These are phyloP conservation scores for Aspergillus udagawae DNA, from an alignment of 2,329 filamentous ascomycete species.

Conservation along the genomic window DNA sequence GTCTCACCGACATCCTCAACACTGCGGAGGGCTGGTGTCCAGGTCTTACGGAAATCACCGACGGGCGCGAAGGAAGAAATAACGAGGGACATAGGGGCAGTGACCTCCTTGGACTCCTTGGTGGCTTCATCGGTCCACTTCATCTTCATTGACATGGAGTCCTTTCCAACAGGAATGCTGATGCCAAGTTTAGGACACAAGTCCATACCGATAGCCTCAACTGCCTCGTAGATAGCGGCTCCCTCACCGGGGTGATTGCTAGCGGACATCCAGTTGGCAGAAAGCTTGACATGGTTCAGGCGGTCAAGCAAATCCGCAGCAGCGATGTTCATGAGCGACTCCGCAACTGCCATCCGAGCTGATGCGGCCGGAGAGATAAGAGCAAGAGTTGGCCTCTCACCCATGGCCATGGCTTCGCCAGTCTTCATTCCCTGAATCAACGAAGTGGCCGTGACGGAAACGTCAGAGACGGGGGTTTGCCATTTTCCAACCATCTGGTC, in stretches of 20 bases:
- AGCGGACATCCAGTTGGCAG: conserved; percentile 99
- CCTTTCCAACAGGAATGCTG: conserved; percentile 93
- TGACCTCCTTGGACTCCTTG: conserved; percentile 74
- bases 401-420: conserved; percentile 97
- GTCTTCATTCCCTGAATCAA: conserved; percentile 68
- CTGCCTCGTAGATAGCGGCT: conserved; percentile 87
- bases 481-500: conserved; percentile 97
- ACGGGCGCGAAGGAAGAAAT: conserved; percentile 89
- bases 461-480: conserved; percentile 92
- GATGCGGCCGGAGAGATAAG: conserved; percentile 87
- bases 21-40: conserved; percentile 84
- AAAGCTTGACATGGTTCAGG: conserved; percentile 76
- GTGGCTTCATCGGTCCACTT: conserved; percentile 75
- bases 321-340: conserved; percentile 88
- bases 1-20: conserved; percentile 86
- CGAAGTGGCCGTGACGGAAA: conserved; percentile 84
- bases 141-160: conserved; percentile 98
- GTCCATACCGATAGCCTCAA: conserved; percentile 87
- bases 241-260: conserved; percentile 89
- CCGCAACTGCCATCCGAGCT: conserved; percentile 92
- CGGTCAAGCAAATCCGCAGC: conserved; percentile 72
- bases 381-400: conserved; percentile 83
- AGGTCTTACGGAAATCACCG: conserved; percentile 76
- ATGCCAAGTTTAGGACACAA: conserved; percentile 87
- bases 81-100: conserved; percentile 83